Percentiles rank a stretch among this genome's conserved stretches.
Conservation (phyloP, 73 alveolate species). For the Paramecium sonneborni region DNA sequence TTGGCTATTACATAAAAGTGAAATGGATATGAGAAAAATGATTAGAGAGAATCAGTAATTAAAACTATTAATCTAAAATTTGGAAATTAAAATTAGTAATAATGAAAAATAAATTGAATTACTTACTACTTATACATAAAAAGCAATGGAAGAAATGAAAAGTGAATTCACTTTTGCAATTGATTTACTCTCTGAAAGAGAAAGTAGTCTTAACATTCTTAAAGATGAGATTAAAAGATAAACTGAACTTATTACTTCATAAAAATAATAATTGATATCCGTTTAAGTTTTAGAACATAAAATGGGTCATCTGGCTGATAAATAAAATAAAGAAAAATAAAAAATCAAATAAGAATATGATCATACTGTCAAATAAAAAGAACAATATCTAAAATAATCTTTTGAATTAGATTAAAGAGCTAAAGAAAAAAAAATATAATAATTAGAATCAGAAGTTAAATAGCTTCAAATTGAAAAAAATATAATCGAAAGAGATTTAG, state of each 20-base stretch:
- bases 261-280: neutral
- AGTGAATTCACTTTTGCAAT: conserved; percentile 36
- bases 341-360: conserved; percentile 30
- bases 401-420: neutral
- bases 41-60: conserved; percentile 41
- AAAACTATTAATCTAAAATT: neutral
- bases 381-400: neutral
- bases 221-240: conserved; percentile 20
- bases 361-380: neutral
- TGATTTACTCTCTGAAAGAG: conserved; percentile 37
- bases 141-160: conserved; percentile 48
- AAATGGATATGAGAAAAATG: conserved; percentile 29
- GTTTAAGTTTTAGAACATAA: conserved; percentile 31
- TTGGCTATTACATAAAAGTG: conserved; percentile 19
- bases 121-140: conserved; percentile 9
- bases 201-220: neutral
- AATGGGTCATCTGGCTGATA: neutral
- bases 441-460: conserved; percentile 21
- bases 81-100: conserved; percentile 1
- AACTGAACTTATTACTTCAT: neutral
- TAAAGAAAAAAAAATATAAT: neutral
- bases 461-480: neutral
- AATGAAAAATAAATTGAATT: conserved; percentile 40
- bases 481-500: conserved; percentile 3
- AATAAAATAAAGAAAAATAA: neutral